phyloP scores from a whole-genome alignment of 768 basidiomycete genomes.

The Amyloporia xantha region DNA sequence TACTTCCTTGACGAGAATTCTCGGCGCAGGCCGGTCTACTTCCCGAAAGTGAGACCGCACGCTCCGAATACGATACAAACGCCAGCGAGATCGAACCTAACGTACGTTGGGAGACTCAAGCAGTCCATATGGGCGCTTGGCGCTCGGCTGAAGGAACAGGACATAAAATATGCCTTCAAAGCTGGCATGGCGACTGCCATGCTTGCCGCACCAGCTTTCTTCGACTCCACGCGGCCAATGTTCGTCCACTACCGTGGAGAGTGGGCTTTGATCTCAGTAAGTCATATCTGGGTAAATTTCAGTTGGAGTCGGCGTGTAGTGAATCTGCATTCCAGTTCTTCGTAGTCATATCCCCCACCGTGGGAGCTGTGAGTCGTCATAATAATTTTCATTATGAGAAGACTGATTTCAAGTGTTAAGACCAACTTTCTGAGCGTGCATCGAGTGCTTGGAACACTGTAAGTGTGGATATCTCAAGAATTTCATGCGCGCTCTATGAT shows the following conservation, averaged over 20 bases:
- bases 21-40: constrained; percentile 47
- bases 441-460: constrained; percentile 84
- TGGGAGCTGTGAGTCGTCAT: constrained; percentile 71
- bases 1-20: constrained; percentile 40
- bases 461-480: constrained; percentile 22
- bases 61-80: constrained; percentile 84
- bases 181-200: constrained; percentile 78
- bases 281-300: constrained; percentile 18
- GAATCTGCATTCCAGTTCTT: constrained; percentile 48
- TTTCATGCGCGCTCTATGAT: no score
- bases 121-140: constrained; percentile 72
- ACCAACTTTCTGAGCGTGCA: constrained; percentile 84
- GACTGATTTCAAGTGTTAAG: no score
- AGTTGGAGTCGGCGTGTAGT: background rate
- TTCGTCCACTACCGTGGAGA: constrained; percentile 86
- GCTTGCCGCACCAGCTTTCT: constrained; percentile 84
- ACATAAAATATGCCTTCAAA: constrained; percentile 85
- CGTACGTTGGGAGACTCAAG: constrained; percentile 53
- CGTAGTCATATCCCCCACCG: constrained; percentile 86
- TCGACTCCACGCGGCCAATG: constrained; percentile 64
- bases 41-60: constrained; percentile 78
- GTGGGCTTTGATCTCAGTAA: constrained; percentile 91
- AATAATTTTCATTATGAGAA: no score
- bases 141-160: constrained; percentile 55
- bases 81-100: constrained; percentile 54